Base-by-base conservation (phyloP, 495 filamentous ascomycete genomes). In the Darksidea phi region DNA sequence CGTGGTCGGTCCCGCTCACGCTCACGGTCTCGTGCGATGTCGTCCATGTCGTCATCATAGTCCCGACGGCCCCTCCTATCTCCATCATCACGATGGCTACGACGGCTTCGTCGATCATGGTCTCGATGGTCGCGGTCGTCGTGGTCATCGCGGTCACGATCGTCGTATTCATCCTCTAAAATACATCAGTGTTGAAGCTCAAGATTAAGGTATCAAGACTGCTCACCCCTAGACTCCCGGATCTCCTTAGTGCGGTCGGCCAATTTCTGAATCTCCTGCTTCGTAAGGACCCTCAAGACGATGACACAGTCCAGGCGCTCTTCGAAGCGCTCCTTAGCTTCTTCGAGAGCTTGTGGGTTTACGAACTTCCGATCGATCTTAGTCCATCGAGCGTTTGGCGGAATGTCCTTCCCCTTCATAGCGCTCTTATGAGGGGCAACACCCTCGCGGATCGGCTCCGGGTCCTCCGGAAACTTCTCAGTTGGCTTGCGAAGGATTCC, bases 381-480 rank as follows among this genome's bases (percentile, higher is more conserved):
- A 38, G 90, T 95, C 90, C 90, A 95, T 45, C 89, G 80, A 3
- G 90, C 90, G 34, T 85, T 86, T 0, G 84, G 77, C 6, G 90
- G 90, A 54, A 93, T 88, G 21, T 85, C 84, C 61, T 85, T 78
- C 42, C 67, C 71, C 73, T 89, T 87, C 56, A 77, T 73, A 48
- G 88, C 85, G 52, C 91, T 89, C 73, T 93, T 94, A 69, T 91
- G 80, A 15, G 90, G 90, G 3, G 89, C 88, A 13, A 94, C 90
- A n/a, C 90, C 90, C 69, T 95, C 90, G 24, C 90, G 78, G n/a
- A 92, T 82, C 0, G 87, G 84, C 51, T 86, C 83, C 0, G 82
- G 79, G 28, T 95, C 84, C 65, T 94, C 90, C 0, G 90, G 90
- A 72, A 95, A 95, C 61, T 86, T 86, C 21, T 80, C 77, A 2